A percentile compares a stretch with the other conserved stretches of the same genome.
Conservation (phyloP, 163 green algal species). For the Chlorella variabilis region DNA sequence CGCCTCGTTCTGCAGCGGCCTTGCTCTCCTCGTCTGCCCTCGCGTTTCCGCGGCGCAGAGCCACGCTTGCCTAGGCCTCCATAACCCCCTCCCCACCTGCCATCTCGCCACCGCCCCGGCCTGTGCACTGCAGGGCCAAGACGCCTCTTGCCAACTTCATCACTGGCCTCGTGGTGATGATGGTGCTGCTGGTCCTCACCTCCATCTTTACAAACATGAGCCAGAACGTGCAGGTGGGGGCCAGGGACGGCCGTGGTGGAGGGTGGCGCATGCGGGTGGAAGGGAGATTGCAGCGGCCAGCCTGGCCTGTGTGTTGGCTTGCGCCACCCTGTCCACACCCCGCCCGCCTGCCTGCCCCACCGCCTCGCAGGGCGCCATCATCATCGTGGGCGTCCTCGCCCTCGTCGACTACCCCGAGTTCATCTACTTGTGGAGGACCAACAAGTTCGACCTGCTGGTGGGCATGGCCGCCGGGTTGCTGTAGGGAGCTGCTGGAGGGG, state of each 20-base stretch:
- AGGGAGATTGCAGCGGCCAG: no score
- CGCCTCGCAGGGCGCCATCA: constrained; percentile 76
- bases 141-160: constrained; percentile 61
- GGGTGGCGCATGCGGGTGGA: no score
- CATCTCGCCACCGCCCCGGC: background rate
- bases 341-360: background rate
- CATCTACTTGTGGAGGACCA: constrained; percentile 46
- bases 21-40: no score
- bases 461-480: no score
- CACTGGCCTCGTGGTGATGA: constrained; percentile 64
- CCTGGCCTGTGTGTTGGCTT: no score
- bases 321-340: background rate
- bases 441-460: constrained; percentile 79
- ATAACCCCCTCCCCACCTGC: no score
- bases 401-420: constrained; percentile 77
- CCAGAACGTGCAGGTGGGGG: constrained; percentile 68
- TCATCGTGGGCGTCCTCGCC: constrained; percentile 79
- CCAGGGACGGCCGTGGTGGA: no score
- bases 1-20: no score
- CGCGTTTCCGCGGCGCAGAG: no score
- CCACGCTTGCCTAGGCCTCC: no score
- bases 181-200: constrained; percentile 87
- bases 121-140: constrained; percentile 45
- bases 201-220: constrained; percentile 84
- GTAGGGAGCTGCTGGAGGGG: no score